Evolutionary conservation across 495 filamentous ascomycete genomes (phyloP), one percentile per base, ranked within the genome.

Genomic region (Penicillium steckii): DNA sequence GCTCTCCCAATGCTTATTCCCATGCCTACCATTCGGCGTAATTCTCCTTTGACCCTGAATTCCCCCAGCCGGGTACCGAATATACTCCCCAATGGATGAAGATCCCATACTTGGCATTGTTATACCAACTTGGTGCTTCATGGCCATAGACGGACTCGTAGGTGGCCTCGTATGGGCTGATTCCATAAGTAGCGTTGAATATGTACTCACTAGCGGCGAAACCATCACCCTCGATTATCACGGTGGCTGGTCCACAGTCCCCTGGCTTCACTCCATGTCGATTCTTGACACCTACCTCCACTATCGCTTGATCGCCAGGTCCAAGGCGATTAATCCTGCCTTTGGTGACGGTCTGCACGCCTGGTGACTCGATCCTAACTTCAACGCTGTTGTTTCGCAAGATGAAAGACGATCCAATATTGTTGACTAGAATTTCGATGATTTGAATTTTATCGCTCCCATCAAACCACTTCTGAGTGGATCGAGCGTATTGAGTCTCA

Each of bases 41-140:
- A 19, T 63, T 68, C 51, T 82, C 80, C 33, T 74, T 65, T 3
- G 71, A 64, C 15, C 70, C 69, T 15, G 65, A 67, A 45, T 82
- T 81, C 0, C 77, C 80, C 78, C 78, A 82, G 3, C 76, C 79
- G 1, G 80, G 78, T 1, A 83, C 79, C 5, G 73, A 62, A 49
- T 81, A 82, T 0, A 70, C 55, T 1, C 80, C 78, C 80, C 79
- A 82, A 60, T 80, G 79, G 40, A 83, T 80, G 59, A 83, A 81
- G 27, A 82, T 81, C 0, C 79, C 79, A 56, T 68, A 82, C 46
- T 84, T 84, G 35, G 66, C 73, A 44, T 70, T 61, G 47, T 80
- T 70, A 45, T 75, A 84, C 80, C 79, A 82, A 35, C 67, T 67
- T 0, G 79, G 80, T 6, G 68, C 62, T 57, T 81, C 79, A 52